Conservation (phyloP, 2,329 filamentous ascomycete genomes). For the Beauveria scarabaeidicola region DNA sequence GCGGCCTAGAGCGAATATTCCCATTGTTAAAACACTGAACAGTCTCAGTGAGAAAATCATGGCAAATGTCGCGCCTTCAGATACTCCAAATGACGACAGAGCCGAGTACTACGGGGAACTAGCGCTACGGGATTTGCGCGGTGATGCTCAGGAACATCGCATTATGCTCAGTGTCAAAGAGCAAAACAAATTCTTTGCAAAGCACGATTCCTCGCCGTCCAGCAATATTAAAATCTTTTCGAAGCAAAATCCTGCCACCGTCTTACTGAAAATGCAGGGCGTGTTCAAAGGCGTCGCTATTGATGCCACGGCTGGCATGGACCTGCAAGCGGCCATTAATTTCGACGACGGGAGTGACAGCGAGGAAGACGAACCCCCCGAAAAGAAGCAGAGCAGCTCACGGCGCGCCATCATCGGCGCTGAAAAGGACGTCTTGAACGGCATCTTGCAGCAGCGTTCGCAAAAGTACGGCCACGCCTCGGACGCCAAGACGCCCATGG, state of each 20-base stretch:
- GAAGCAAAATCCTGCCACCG: constrained; percentile 59
- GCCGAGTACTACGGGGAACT: constrained; percentile 69
- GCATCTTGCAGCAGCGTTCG: constrained; percentile 52
- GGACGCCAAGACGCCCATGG: constrained; percentile 45
- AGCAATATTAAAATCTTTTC: constrained; percentile 47
- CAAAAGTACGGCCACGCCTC: constrained; percentile 45
- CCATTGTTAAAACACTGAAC: constrained; percentile 84
- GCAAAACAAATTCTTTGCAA: constrained; percentile 73
- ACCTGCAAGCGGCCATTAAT: constrained; percentile 57
- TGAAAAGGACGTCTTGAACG: constrained; percentile 57
- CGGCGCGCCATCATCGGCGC: constrained; percentile 56
- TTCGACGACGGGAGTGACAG: constrained; percentile 63
- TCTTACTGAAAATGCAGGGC: constrained; percentile 54
- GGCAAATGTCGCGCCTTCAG: constrained; percentile 72
- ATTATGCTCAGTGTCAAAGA: constrained; percentile 84
- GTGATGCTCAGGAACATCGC: constrained; percentile 62
- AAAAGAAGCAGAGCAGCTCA: constrained; percentile 56
- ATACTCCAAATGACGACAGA: constrained; percentile 53
- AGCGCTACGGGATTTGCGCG: constrained; percentile 70
- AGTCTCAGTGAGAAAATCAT: constrained; percentile 89
- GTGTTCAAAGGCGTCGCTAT: constrained; percentile 49
- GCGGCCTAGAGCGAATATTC: constrained; percentile 72
- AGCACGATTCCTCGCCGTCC: constrained; percentile 40
- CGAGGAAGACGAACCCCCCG: constrained; percentile 46
- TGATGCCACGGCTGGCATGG: constrained; percentile 42